Evolutionary conservation across 1,139 yeast genomes (phyloP).

Genomic region (Blastobotrys raffinosifermentans): DNA sequence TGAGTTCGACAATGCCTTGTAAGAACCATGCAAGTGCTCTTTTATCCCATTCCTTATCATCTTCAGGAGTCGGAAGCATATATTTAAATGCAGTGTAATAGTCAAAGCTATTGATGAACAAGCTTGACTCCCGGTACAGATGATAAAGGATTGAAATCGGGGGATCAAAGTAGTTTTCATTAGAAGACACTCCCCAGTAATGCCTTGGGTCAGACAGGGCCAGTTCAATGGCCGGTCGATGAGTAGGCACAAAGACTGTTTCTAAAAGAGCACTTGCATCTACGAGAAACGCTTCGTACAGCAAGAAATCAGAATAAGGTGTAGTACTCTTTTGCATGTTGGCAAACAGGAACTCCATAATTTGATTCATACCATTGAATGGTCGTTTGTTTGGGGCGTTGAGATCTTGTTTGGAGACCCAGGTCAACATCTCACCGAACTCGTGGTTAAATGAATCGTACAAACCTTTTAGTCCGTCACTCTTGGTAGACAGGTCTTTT

Average conservation of each 20-base stretch:
- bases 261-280: slow-evolving; percentile 25
- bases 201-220: slow-evolving; percentile 35
- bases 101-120: slow-evolving; percentile 67
- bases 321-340: not conserved
- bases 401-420: not conserved
- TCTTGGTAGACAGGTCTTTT: not conserved
- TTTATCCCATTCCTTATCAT: slow-evolving; percentile 44
- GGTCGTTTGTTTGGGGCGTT: not conserved
- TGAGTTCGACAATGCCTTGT: slow-evolving; percentile 52
- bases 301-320: slow-evolving; percentile 14
- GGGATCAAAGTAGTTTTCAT: slow-evolving; percentile 38
- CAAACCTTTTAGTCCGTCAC: not conserved
- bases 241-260: slow-evolving; percentile 37
- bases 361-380: not conserved
- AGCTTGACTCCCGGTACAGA: slow-evolving; percentile 75
- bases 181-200: slow-evolving; percentile 23
- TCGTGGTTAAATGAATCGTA: not conserved
- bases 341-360: not conserved
- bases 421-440: slow-evolving; percentile 4
- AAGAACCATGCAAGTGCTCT: slow-evolving; percentile 49
- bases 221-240: slow-evolving; percentile 35
- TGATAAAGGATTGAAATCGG: slow-evolving; percentile 54
- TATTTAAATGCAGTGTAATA: slow-evolving; percentile 67
- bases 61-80: slow-evolving; percentile 39
- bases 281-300: slow-evolving; percentile 24